phyloP scores from a whole-genome alignment of 108 stramenopile genomes.

The Nitzschia sp. region DNA sequence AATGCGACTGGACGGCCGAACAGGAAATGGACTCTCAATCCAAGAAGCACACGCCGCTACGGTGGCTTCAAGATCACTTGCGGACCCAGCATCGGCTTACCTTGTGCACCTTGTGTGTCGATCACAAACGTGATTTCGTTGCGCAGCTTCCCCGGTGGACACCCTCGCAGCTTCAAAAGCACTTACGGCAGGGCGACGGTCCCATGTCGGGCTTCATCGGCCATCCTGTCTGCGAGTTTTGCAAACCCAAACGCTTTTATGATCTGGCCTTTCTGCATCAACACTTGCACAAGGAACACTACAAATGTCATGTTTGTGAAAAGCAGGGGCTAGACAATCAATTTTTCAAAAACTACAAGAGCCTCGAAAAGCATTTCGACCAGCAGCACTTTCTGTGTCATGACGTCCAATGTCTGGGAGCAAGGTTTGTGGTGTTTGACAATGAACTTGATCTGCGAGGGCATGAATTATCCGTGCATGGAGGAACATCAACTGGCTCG shows the following conservation, averaged over 20 bases:
- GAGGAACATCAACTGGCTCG: slow-evolving; percentile 49
- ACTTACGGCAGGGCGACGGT: slow-evolving; percentile 73
- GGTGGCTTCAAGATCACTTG: slow-evolving; percentile 72
- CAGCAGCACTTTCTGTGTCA: slow-evolving; percentile 81
- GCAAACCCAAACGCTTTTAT: slow-evolving; percentile 76
- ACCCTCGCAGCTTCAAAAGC: slow-evolving; percentile 60
- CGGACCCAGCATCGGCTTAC: slow-evolving; percentile 55
- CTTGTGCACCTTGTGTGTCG: slow-evolving; percentile 79
- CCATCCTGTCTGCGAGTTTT: slow-evolving; percentile 89
- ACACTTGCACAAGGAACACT: slow-evolving; percentile 89
- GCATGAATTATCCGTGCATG: slow-evolving; percentile 73
- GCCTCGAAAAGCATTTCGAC: slow-evolving; percentile 81
- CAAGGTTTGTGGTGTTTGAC: slow-evolving; percentile 85
- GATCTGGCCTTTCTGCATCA: slow-evolving; percentile 73
- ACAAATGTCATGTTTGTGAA: slow-evolving; percentile 86
- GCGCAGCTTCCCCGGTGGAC: slow-evolving; percentile 62
- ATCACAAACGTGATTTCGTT: slow-evolving; percentile 83
- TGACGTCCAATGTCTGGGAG: slow-evolving; percentile 70
- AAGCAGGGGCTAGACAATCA: slow-evolving; percentile 72
- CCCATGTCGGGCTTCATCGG: slow-evolving; percentile 65
- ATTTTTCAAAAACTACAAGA: slow-evolving; percentile 82
- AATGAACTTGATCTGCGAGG: slow-evolving; percentile 83
- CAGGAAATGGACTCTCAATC: not conserved
- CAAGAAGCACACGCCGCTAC: slow-evolving; percentile 28
- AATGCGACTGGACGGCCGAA: slow-evolving; percentile 39